These are phyloP conservation scores for Neurospora cerealis DNA, from an alignment of 495 filamentous ascomycete genomes.

Conservation along the genomic window DNA sequence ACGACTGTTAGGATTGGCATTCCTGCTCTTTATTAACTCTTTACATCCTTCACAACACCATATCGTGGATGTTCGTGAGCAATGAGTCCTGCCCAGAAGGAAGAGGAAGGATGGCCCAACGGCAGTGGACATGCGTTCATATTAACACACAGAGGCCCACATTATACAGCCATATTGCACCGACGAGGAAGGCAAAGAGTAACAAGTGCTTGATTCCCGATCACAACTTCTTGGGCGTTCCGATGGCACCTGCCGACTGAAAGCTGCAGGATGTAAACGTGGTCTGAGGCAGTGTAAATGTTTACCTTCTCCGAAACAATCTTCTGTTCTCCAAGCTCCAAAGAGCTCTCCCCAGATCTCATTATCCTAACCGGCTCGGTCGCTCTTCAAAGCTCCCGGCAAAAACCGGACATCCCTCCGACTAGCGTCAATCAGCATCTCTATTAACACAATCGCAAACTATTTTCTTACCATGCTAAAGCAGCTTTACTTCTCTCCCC, in stretches of 20 bases:
- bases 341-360: too few relatives aligned
- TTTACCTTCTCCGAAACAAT: accelerated
- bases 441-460: not conserved
- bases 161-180: not conserved
- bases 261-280: not conserved
- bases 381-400: accelerated
- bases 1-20: not conserved
- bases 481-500: not conserved
- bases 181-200: not conserved
- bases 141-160: too few relatives aligned
- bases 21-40: not conserved
- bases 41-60: not conserved
- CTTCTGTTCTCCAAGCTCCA: not conserved
- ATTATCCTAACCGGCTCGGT: not conserved
- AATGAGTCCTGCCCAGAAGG: not conserved
- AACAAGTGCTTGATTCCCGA: not conserved
- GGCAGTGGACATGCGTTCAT: too few relatives aligned
- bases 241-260: not conserved
- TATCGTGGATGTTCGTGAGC: not conserved
- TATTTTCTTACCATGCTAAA: not conserved
- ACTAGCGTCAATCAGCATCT: not conserved
- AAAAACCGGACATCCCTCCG: not conserved
- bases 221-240: not conserved
- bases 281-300: not conserved
- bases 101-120: too few relatives aligned